phyloP scores from a whole-genome alignment of 805 yeast species.

The Lachancea sp. region DNA sequence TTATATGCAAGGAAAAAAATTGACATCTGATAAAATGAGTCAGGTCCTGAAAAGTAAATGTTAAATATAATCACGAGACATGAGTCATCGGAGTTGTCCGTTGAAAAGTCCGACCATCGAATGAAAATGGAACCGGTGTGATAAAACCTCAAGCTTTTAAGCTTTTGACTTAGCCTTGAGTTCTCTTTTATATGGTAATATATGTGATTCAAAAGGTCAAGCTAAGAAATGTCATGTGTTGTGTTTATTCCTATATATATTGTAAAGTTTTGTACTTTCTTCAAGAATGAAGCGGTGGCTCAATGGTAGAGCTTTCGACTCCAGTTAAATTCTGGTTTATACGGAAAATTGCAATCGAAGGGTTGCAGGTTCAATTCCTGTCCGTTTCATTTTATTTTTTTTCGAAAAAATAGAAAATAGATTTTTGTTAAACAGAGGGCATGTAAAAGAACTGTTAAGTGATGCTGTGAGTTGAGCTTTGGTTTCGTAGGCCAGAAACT shows the following conservation, averaged over 20 bases:
- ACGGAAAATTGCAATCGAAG: conserved; percentile 42
- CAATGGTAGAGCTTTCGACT: conserved; percentile 57
- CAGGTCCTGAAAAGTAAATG: neutral
- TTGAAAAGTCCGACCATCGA: too few relatives aligned
- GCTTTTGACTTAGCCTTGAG: too few relatives aligned
- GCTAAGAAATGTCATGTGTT: too few relatives aligned
- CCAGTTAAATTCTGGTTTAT: conserved; percentile 34
- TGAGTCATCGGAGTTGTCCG: neutral
- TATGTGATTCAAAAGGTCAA: too few relatives aligned
- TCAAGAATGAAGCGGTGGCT: conserved; percentile 44
- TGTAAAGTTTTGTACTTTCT: neutral
- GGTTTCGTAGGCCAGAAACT: too few relatives aligned
- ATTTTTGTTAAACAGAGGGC: too few relatives aligned
- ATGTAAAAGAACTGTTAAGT: too few relatives aligned
- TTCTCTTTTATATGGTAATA: too few relatives aligned
- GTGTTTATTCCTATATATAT: neutral
- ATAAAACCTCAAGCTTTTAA: too few relatives aligned
- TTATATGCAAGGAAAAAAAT: neutral
- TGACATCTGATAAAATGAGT: neutral
- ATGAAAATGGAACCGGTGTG: too few relatives aligned
- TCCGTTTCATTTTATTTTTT: conserved; percentile 42
- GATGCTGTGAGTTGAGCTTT: too few relatives aligned
- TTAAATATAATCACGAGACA: neutral
- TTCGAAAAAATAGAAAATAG: too few relatives aligned
- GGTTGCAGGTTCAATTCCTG: conserved; percentile 70